Evolutionary conservation across 2,329 filamentous ascomycete genomes (phyloP), one percentile per base, ranked within the genome.

Genomic region (Ustulina deusta): DNA sequence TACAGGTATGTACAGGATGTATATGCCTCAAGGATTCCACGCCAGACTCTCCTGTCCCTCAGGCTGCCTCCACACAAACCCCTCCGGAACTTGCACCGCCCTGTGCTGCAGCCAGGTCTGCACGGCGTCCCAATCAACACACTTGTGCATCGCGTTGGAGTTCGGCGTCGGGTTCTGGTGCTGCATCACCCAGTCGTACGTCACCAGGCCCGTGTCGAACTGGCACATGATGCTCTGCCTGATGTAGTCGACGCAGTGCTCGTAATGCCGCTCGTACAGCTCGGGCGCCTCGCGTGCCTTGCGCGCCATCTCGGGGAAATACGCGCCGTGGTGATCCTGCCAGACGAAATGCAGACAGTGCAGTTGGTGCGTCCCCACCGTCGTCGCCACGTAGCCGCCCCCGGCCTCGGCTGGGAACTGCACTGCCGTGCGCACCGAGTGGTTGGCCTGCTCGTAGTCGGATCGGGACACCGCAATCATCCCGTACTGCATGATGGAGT

Each of bases 211-310:
- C 10, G 69, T 70, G 46, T 70, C 69, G 38, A 68, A 70, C 1
- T 68, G 63, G 15, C 69, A 70, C 69, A 70, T 70, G 32, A 70
- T 49, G 40, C 65, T 70, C 63, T 70, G 69, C 25, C 69, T 46
- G 51, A 70, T 70, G 15, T 68, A 69, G 49, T 72, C 70, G 13
- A 72, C 65, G 52, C 70, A 72, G 56, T 72, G 70, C 55, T 72
- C 70, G 51, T 69, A 72, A 44, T 72, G 68, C 36, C 66, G 65
- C 55, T 72, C 68, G 52, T 72, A 72, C 49, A 72, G 11, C 63
- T 72, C 70, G 13, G 70, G 68, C 9, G 69, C 61, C 13, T 55
- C 46, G 59, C 69, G 40, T n/a, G 60, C 61, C 66, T 72, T 72
- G 29, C 63, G 52, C 46, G 69, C 63, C 27, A 46, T 63, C 29